phyloP scores from a whole-genome alignment of 352 stramenopile species.

The Hyaloperonospora brassicae region DNA sequence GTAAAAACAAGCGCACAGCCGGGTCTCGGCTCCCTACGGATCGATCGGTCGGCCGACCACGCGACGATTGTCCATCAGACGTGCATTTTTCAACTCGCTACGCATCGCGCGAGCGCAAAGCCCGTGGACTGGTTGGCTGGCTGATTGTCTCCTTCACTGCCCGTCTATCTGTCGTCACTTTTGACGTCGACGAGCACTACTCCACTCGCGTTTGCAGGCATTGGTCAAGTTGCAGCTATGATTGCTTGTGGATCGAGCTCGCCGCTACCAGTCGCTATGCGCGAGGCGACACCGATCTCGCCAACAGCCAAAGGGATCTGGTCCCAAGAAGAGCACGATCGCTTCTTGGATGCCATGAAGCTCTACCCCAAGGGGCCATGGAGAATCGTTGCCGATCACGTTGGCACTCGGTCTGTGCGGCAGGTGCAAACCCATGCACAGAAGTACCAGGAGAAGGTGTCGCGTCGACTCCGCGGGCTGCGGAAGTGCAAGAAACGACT shows the following conservation, averaged over 20 bases:
- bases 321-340: conserved; percentile 54
- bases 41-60: no score
- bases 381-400: conserved; percentile 55
- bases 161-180: no score
- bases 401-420: conserved; percentile 58
- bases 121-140: no score
- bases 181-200: no score
- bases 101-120: no score
- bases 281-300: background rate
- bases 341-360: conserved; percentile 69
- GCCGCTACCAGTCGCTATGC: background rate
- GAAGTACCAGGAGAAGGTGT: conserved; percentile 63
- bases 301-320: conserved; percentile 14
- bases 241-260: background rate
- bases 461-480: conserved; percentile 45
- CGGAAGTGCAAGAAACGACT: conserved; percentile 69
- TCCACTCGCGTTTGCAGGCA: no score
- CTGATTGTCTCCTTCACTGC: no score
- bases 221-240: background rate
- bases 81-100: no score
- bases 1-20: no score
- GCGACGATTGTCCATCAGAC: no score
- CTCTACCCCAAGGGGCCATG: conserved; percentile 63
- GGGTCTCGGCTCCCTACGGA: no score
- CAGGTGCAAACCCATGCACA: conserved; percentile 75